Conservation (phyloP, 257 asterid genomes). For the Fraxinus excelsior region DNA sequence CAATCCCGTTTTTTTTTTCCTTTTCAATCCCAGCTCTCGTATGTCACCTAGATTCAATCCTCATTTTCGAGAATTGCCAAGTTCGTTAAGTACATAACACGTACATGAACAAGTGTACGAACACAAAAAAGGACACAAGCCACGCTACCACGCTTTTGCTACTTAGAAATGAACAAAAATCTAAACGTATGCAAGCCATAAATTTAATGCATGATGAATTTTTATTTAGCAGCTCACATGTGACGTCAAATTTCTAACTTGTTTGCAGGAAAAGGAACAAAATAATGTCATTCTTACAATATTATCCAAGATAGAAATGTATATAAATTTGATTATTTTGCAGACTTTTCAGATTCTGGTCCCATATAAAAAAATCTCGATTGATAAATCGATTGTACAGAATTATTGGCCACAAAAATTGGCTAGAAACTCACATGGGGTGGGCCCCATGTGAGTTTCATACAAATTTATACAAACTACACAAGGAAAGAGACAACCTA, state of each 20-base stretch:
- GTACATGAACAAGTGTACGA: not conserved
- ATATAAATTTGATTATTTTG: constrained; percentile 20
- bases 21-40: not conserved
- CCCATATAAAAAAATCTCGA: constrained; percentile 21
- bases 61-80: not conserved
- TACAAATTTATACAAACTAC: too few relatives aligned
- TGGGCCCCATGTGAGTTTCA: not conserved
- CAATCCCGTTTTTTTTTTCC: too few relatives aligned
- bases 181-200: not conserved
- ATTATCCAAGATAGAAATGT: constrained; percentile 22
- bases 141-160: not conserved
- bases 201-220: not conserved
- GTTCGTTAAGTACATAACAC: not conserved
- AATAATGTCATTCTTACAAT: constrained; percentile 34
- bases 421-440: too few relatives aligned
- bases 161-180: constrained; percentile 8
- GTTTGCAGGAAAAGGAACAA: not conserved
- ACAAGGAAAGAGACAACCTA: too few relatives aligned
- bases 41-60: not conserved
- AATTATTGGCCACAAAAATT: too few relatives aligned
- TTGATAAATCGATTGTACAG: too few relatives aligned
- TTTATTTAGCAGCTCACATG: not conserved
- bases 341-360: constrained; percentile 31
- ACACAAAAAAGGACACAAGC: not conserved
- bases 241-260: not conserved